A percentile compares a stretch with the other conserved stretches of the same genome.
phyloP scores from a whole-genome alignment of 75 land plant genomes.

The Pseudotsuga menziesii region DNA sequence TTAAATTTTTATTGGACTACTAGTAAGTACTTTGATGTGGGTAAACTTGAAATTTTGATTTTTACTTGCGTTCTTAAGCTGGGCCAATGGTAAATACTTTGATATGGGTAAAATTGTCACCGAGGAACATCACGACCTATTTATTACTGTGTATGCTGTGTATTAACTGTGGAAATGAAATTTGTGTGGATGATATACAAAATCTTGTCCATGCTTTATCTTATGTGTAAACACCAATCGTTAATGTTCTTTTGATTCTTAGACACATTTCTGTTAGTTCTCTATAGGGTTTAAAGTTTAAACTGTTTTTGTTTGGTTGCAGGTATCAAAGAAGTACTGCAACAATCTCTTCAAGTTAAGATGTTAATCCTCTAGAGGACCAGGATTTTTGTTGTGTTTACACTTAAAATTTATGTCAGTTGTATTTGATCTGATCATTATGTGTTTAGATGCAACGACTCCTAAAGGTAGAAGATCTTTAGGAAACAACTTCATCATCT shows the following conservation, averaged over 20 bases:
- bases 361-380: background rate
- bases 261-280: background rate
- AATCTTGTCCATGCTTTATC: slow-evolving; percentile 67
- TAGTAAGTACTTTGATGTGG: no score
- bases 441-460: slow-evolving; percentile 26
- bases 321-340: slow-evolving; percentile 66
- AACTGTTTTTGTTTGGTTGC: slow-evolving; percentile 1
- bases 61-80: slow-evolving; percentile 72
- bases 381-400: no score
- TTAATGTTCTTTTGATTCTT: background rate
- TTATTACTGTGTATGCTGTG: slow-evolving; percentile 58
- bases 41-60: slow-evolving; percentile 72
- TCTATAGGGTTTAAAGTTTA: background rate
- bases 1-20: no score
- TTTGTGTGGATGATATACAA: slow-evolving; percentile 60
- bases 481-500: slow-evolving; percentile 48
- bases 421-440: background rate
- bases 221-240: slow-evolving; percentile 39
- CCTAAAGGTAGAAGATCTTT: slow-evolving; percentile 40
- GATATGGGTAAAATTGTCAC: background rate
- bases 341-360: slow-evolving; percentile 52
- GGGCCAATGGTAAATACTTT: slow-evolving; percentile 62
- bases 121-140: slow-evolving; percentile 72
- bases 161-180: slow-evolving; percentile 58
- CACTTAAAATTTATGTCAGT: no score